These are phyloP conservation scores for Aspergillus fijiensis DNA, from an alignment of 2,329 filamentous ascomycete genomes.

Conservation along the genomic window DNA sequence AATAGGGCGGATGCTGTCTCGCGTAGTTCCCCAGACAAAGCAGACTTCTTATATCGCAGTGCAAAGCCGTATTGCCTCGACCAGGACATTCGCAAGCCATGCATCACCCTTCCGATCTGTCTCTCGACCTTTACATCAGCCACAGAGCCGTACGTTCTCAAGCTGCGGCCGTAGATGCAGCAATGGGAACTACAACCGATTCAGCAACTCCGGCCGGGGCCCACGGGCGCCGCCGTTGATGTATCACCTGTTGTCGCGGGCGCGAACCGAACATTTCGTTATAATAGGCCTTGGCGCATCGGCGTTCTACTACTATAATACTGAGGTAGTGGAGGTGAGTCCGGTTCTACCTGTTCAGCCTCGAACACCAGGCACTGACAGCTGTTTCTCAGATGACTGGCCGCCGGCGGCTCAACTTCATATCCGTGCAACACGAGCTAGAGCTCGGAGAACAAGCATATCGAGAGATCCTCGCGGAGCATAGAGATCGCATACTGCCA, in stretches of 20 bases:
- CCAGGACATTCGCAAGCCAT: background rate
- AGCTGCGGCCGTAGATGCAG: slow-evolving; percentile 6
- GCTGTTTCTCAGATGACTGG: slow-evolving; percentile 46
- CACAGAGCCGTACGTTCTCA: slow-evolving; percentile 15
- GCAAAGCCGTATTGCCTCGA: background rate
- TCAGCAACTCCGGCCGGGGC: slow-evolving; percentile 11
- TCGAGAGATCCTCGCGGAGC: slow-evolving; percentile 49
- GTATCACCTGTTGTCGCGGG: background rate
- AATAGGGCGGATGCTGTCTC: slow-evolving; percentile 12
- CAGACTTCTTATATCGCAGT: slow-evolving; percentile 1
- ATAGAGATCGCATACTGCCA: slow-evolving; percentile 50
- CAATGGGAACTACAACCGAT: slow-evolving; percentile 21
- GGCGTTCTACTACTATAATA: slow-evolving; percentile 55
- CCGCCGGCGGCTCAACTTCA: slow-evolving; percentile 59
- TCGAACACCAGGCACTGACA: background rate
- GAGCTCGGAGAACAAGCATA: slow-evolving; percentile 46
- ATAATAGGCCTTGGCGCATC: slow-evolving; percentile 44
- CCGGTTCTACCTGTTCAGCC: background rate
- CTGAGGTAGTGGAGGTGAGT: slow-evolving; percentile 54
- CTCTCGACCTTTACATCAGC: background rate
- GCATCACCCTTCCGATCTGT: background rate
- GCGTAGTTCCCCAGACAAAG: background rate
- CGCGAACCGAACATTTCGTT: slow-evolving; percentile 28
- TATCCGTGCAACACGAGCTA: slow-evolving; percentile 49
- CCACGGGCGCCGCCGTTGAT: slow-evolving; percentile 13